phyloP scores from a whole-genome alignment of 2,329 filamentous ascomycete genomes.

The Trichoderma hamatum region DNA sequence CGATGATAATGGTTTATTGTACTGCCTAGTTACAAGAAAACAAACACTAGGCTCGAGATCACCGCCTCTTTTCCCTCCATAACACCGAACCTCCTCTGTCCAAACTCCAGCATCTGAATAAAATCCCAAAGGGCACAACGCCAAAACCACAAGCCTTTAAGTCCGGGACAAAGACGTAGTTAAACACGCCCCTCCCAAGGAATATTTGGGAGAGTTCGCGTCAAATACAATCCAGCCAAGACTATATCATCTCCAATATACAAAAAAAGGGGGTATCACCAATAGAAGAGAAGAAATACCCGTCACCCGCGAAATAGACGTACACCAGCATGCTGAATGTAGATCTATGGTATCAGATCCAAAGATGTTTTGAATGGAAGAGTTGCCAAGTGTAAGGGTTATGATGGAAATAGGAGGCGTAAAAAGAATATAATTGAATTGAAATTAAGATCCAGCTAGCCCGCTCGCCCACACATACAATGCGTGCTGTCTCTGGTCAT shows the following conservation, averaged over 20 bases:
- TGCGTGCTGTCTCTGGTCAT: slow-evolving; percentile 15
- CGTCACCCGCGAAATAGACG: slow-evolving; percentile 28
- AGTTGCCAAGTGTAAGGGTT: slow-evolving; percentile 34
- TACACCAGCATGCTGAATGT: slow-evolving; percentile 29
- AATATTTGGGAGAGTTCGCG: not conserved
- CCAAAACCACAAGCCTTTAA: slow-evolving; percentile 38
- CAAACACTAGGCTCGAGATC: slow-evolving; percentile 7
- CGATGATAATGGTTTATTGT: not conserved
- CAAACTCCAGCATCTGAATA: slow-evolving; percentile 33
- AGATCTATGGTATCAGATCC: slow-evolving; percentile 30
- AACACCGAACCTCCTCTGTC: slow-evolving; percentile 31
- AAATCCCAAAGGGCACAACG: slow-evolving; percentile 36
- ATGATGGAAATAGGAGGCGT: slow-evolving; percentile 32
- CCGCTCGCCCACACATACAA: slow-evolving; percentile 27
- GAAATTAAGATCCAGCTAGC: slow-evolving; percentile 31
- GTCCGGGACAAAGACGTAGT: slow-evolving; percentile 19
- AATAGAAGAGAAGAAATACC: slow-evolving; percentile 38
- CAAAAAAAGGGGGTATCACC: slow-evolving; percentile 42
- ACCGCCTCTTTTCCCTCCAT: slow-evolving; percentile 28
- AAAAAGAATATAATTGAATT: slow-evolving; percentile 26
- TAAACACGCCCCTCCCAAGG: not conserved
- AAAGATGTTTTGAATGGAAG: slow-evolving; percentile 32
- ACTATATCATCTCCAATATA: slow-evolving; percentile 19
- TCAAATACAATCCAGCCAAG: not conserved
- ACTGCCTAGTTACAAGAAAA: slow-evolving; percentile 14